Evolutionary conservation across 2,329 filamentous ascomycete species (phyloP), one percentile per base, ranked within the genome.

Genomic region (Rachicladosporium sp.): DNA sequence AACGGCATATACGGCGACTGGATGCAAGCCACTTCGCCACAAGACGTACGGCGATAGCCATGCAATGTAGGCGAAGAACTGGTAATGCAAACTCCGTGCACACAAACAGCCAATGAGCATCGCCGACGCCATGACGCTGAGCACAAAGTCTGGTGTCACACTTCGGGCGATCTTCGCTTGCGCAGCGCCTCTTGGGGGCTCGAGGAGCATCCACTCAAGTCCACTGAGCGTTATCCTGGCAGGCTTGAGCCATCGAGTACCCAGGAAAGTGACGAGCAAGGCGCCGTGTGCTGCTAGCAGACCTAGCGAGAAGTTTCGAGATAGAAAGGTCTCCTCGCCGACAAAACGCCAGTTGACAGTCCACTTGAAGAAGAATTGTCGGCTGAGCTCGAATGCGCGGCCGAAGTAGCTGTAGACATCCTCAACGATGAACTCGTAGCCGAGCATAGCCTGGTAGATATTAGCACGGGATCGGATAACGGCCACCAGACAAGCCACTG

Each of bases 301-400:
- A 10, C 64, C 60, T 11, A 80, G 50, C 19, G 86, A 76, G 56
- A 94, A 93, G 2, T 65, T 58, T 43, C 66, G 73, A 49, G 77
- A 81, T 35, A 93, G 71, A 53, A 98, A 98, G 0, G 66, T 62
- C 5, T 82, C 74, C 61, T 95, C 87, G 10, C 82, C 80, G n/a
- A 95, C 64, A 58, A 96, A 96, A 39, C 88, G 78, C 91, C 91
- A 98, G 62, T 98, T 98, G 50, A 98, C 91, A 0, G 91, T 98
- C 91, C 91, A 98, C 63, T 89, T 87, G 69, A 89, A 96, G 52
- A 94, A 71, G 64, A 98, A 98, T 51, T 85, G 78, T 40, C 91
- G 74, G 35, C 83, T 87, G 43, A 98, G 72, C 64, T 98, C 87
- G 57, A 98, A 98, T 0, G 91, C 87, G 46, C 82, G 73, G 35